Evolutionary conservation across 169 alveolate genomes (phyloP), one percentile per base, ranked within the genome.

Genomic region (Babesia bovis): DNA sequence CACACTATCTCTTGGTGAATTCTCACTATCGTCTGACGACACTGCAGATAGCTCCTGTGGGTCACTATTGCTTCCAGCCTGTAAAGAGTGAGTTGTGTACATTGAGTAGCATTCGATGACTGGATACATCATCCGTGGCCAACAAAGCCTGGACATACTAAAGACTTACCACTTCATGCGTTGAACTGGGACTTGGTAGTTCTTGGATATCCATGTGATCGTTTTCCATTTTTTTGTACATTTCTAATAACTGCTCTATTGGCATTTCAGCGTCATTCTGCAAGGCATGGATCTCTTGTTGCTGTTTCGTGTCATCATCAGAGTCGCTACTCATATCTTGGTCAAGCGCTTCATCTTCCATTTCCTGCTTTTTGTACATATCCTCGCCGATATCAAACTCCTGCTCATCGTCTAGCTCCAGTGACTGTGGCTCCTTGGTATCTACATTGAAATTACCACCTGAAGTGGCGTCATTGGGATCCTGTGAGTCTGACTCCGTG

Each of bases 41-140:
- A 73, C 87, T 35, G 23, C 89, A 3, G 76, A 69, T 56, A 77
- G 73, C 30, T 77, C 83, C 40, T 83, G 82, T 28, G 71, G 85
- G 17, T 89, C 83, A 30, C 30, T 82, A 63, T n/a, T 71, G 69
- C 35, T 70, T 74, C 66, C 83, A 90, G 28, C 84, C 87, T 63
- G n/a, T n/a, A n/a, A n/a, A n/a, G n/a, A 72, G 63, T 47, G 66
- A 59, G 55, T 88, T 74, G 10, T 44, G 65, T 13, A 77, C 78
- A 9, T 71, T 66, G 70, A 51, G 63, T 28, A 67, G 36, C 25
- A 52, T n/a, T n/a, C n/a, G n/a, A n/a, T n/a, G n/a, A n/a, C n/a
- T n/a, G n/a, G n/a, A n/a, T n/a, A n/a, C n/a, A n/a, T n/a, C n/a
- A n/a, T n/a, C n/a, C n/a, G n/a, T n/a, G n/a, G n/a, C n/a, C n/a